Base-by-base conservation (phyloP, 495 filamentous ascomycete genomes). In the Podospora pseudopauciseta region DNA sequence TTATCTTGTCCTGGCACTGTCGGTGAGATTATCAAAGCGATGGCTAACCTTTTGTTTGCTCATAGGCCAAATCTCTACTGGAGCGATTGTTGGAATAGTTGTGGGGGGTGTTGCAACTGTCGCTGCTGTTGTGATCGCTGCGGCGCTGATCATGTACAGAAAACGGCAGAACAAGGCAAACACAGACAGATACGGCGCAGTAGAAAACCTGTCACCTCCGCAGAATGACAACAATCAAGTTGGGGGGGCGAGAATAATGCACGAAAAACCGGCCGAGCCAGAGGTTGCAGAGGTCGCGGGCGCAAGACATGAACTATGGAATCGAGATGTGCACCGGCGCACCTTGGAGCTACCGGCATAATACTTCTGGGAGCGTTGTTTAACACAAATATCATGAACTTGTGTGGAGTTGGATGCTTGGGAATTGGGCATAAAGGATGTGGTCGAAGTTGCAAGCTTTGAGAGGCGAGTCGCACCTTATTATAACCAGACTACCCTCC, bases 71-170 rank as follows among this genome's bases (percentile, higher is more conserved):
- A 20, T 61, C 32, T 61, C 59, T 9, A 30, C 59, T 9, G 59
- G 59, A 32, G 59, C 59, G 13, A 61, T 61, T 27, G 23, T n/a
- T 27, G 59, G 59, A 27, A 61, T 61, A 30, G 59, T 27, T 11
- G 59, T 61, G 7, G 28, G 23, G 18, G 16, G 23, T 30, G 18
- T n/a, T 18, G 59, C 28, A 4, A 20, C 27, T 18, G 59, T 32
- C 5, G 11, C 26, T 18, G 59, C 59, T 16, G 4, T 20, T 5
- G 16, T 34, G 28, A 20, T 27, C 16, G 20, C 28, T 32, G 59
- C 27, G 2, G 59, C 23, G 59, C 4, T 61, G 19, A n/a, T 61
- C 59, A 28, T 27, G 16, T 61, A 28, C 15, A 32, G 27, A 27
- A 27, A n/a, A 32, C 20, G 59, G 7, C 16, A 61, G 26, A 58